A percentile compares a stretch with the other conserved stretches of the same genome.
Conservation (phyloP, 2,329 filamentous ascomycete genomes). For the Exserohilum rostratum region DNA sequence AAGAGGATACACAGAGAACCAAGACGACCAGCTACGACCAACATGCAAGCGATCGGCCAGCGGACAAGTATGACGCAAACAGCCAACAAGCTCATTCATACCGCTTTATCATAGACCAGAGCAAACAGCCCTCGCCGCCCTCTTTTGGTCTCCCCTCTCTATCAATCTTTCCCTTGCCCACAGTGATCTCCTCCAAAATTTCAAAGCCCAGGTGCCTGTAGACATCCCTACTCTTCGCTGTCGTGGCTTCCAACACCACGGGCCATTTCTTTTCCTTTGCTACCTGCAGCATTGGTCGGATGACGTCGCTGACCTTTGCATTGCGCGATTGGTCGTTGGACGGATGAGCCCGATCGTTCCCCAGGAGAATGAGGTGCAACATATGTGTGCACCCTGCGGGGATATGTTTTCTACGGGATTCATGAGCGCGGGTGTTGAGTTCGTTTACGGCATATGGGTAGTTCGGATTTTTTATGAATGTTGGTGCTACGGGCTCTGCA, state of each 20-base stretch:
- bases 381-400: neutral
- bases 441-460: conserved; percentile 3
- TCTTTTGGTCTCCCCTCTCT: conserved; percentile 2
- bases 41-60: neutral
- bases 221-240: conserved; percentile 2
- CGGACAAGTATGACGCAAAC: neutral
- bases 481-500: neutral
- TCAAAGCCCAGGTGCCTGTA: conserved; percentile 11
- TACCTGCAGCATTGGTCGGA: conserved; percentile 11
- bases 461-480: neutral
- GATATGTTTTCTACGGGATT: neutral
- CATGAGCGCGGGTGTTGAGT: conserved; percentile 1
- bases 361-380: conserved; percentile 9
- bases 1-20: neutral
- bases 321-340: conserved; percentile 1
- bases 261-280: conserved; percentile 11
- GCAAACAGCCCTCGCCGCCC: conserved; percentile 7
- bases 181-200: conserved; percentile 1
- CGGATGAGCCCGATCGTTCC: conserved; percentile 7
- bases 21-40: neutral
- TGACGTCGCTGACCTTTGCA: conserved; percentile 5
- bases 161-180: conserved; percentile 6
- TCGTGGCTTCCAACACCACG: conserved; percentile 11
- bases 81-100: neutral
- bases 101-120: conserved; percentile 16